Conservation (phyloP, 2,329 filamentous ascomycete genomes). For the Macrophomina pseudophaseolina region DNA sequence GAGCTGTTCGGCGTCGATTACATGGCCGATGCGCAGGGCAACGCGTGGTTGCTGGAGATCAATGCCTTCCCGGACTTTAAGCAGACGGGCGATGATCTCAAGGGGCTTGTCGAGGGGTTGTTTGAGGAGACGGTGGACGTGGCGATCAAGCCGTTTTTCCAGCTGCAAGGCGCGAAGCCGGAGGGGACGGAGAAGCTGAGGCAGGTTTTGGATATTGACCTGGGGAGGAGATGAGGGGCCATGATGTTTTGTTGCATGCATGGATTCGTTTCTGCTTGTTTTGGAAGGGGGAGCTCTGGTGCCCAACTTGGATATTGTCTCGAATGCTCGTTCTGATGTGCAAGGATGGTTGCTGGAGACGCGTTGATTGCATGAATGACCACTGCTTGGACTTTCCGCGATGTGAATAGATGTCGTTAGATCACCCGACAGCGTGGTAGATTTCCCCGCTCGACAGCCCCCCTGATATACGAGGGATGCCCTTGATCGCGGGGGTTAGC, state of each 20-base stretch:
- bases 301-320: too few relatives aligned
- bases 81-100: constrained; percentile 81
- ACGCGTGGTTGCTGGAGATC: constrained; percentile 81
- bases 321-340: too few relatives aligned
- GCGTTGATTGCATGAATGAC: background rate
- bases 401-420: background rate
- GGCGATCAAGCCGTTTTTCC: constrained; percentile 73
- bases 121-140: constrained; percentile 75
- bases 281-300: too few relatives aligned
- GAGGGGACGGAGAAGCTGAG: constrained; percentile 41
- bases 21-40: constrained; percentile 70
- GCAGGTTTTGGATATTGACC: constrained; percentile 52
- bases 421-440: background rate
- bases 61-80: constrained; percentile 97
- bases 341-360: background rate
- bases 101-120: constrained; percentile 73
- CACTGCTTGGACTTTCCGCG: background rate
- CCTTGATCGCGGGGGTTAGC: too few relatives aligned
- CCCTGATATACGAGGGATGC: too few relatives aligned
- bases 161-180: constrained; percentile 30
- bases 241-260: background rate
- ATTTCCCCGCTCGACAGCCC: background rate
- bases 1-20: constrained; percentile 94
- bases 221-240: constrained; percentile 38
- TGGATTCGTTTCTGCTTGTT: too few relatives aligned